A percentile compares a stretch with the other conserved stretches of the same genome.
Evolutionary conservation across 306 rosid genomes (phyloP).

Genomic region (Fragaria nilgerrensis): DNA sequence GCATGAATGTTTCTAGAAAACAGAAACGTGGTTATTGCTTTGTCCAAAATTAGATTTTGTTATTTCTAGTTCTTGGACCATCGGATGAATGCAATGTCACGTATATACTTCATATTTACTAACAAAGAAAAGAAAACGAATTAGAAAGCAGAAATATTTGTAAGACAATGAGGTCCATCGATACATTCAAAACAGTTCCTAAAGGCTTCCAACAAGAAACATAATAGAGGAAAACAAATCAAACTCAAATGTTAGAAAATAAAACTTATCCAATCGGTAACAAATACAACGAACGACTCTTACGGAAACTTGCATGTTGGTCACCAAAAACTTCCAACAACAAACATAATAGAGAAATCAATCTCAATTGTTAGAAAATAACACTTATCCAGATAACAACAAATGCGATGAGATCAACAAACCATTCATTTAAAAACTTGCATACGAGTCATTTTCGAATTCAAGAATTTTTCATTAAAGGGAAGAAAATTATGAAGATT

Average conservation of each 20-base stretch:
- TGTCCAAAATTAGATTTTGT: background rate
- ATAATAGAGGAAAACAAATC: no score
- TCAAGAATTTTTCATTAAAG: background rate
- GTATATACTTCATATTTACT: background rate
- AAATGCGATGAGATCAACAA: no score
- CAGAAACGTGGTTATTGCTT: background rate
- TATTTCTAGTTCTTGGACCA: background rate
- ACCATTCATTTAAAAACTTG: no score
- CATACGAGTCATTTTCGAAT: no score
- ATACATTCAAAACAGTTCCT: no score
- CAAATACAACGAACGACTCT: background rate
- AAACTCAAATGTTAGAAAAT: background rate
- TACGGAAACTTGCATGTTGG: background rate
- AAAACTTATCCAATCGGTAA: background rate
- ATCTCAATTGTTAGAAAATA: no score
- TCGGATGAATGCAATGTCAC: background rate
- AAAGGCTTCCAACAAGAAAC: background rate
- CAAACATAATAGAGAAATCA: no score
- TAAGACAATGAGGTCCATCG: no score
- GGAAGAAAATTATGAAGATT: background rate
- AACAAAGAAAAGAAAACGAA: no score
- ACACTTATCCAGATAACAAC: no score
- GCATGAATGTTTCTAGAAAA: slow-evolving; percentile 7
- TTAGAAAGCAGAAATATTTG: no score
- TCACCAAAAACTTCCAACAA: no score